phyloP scores from a whole-genome alignment of 2,329 filamentous ascomycete species.

The Beauveria rudraprayagi region DNA sequence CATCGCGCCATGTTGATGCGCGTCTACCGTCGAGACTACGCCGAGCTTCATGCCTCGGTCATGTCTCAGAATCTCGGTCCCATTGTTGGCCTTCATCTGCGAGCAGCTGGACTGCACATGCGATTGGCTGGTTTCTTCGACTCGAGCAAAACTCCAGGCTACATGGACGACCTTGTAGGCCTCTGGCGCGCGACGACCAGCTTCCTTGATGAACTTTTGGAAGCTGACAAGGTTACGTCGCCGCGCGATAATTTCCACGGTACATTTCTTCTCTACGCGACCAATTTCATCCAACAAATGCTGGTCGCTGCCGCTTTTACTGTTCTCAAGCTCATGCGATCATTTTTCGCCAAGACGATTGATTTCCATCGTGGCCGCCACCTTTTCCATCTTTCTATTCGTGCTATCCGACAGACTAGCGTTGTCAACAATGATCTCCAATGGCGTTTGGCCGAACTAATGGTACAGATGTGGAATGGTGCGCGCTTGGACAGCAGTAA shows the following conservation, averaged over 20 bases:
- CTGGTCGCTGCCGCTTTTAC: constrained; percentile 73
- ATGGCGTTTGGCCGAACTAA: constrained; percentile 73
- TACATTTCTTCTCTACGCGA: constrained; percentile 56
- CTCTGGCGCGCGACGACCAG: constrained; percentile 64
- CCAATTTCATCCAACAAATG: constrained; percentile 78
- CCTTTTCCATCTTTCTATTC: constrained; percentile 64
- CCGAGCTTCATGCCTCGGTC: constrained; percentile 54
- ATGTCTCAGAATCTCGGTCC: constrained; percentile 50
- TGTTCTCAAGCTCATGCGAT: constrained; percentile 69
- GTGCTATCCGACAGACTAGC: constrained; percentile 62
- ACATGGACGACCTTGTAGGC: constrained; percentile 66
- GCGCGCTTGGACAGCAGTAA: constrained; percentile 44
- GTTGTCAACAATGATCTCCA: constrained; percentile 72
- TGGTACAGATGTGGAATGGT: constrained; percentile 80
- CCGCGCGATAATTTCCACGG: constrained; percentile 38
- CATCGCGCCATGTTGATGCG: constrained; percentile 59
- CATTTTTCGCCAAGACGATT: constrained; percentile 65
- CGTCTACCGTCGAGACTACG: constrained; percentile 57
- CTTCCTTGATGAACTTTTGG: constrained; percentile 59
- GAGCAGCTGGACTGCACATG: constrained; percentile 66
- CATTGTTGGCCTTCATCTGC: constrained; percentile 57
- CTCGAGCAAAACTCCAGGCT: constrained; percentile 61
- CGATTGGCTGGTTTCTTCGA: constrained; percentile 76
- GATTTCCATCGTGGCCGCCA: constrained; percentile 59
- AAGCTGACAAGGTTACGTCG: constrained; percentile 41